These are phyloP conservation scores for Keqinozyma sinolaborantium DNA, from an alignment of 1,139 yeast genomes.

Conservation along the genomic window DNA sequence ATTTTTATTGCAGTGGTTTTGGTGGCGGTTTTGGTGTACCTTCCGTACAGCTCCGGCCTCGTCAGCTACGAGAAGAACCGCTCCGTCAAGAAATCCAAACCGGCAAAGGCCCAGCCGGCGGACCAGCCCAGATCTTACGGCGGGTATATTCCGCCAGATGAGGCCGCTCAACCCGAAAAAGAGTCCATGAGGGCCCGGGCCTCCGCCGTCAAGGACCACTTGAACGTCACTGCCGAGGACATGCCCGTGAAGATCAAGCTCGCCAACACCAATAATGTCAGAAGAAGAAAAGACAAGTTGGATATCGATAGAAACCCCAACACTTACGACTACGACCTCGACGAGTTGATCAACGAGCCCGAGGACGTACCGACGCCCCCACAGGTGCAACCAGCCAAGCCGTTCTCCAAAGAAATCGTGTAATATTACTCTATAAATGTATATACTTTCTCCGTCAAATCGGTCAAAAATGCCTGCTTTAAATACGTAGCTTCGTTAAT, in stretches of 20 bases:
- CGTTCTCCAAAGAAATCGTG: constrained; percentile 4
- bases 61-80: constrained; percentile 16
- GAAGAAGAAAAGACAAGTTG: constrained; percentile 26
- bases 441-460: constrained; percentile 6
- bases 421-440: not conserved
- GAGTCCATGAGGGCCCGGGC: constrained; percentile 17
- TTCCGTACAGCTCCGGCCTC: constrained; percentile 39
- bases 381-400: not conserved
- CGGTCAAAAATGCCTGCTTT: constrained; percentile 21
- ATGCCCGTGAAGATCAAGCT: constrained; percentile 36
- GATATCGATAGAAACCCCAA: constrained; percentile 34
- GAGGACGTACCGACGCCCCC: constrained; percentile 13
- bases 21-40: constrained; percentile 26
- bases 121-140: constrained; percentile 4
- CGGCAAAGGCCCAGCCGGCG: constrained; percentile 5
- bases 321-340: constrained; percentile 29
- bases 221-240: constrained; percentile 30
- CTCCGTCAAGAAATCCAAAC: constrained; percentile 4
- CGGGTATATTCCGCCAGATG: constrained; percentile 44
- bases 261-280: constrained; percentile 15
- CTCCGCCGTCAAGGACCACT: constrained; percentile 26
- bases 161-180: constrained; percentile 13
- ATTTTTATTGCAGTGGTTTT: constrained; percentile 22
- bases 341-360: constrained; percentile 26
- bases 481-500: constrained; percentile 21